A percentile compares a stretch with the other conserved stretches of the same genome.
phyloP scores from a whole-genome alignment of 2,329 filamentous ascomycete species.

The Colletotrichum nymphaeae region DNA sequence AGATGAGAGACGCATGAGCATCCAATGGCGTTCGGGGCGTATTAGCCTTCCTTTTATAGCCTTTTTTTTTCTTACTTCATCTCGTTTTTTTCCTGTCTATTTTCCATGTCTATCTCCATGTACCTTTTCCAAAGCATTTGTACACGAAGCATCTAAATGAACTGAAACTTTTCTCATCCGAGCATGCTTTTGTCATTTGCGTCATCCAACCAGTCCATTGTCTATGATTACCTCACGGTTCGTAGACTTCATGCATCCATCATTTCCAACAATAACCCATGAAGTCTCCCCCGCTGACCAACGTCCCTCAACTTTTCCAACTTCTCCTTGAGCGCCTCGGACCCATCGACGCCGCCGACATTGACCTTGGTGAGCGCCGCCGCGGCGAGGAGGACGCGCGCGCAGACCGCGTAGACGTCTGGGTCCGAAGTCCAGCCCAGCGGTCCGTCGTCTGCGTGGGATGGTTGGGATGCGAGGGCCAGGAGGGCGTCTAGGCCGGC shows the following conservation, averaged over 20 bases:
- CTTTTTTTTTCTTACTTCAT: not conserved
- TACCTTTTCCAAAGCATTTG: not conserved
- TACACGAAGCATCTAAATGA: slow-evolving; percentile 11
- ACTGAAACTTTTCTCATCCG: not conserved
- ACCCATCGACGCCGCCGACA: not conserved
- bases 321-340: not conserved
- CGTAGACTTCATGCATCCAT: not conserved
- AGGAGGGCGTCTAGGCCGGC: slow-evolving; percentile 60
- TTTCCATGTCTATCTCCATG: not conserved
- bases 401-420: slow-evolving; percentile 72
- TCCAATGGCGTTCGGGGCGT: slow-evolving; percentile 28
- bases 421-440: slow-evolving; percentile 79
- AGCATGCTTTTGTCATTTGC: not conserved
- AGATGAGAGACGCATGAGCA: slow-evolving; percentile 4
- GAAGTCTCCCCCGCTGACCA: slow-evolving; percentile 25
- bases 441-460: slow-evolving; percentile 65
- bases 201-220: not conserved
- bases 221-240: no score
- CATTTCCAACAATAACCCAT: slow-evolving; percentile 36
- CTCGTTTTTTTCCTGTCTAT: no score
- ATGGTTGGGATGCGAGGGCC: slow-evolving; percentile 37
- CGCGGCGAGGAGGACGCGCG: slow-evolving; percentile 56
- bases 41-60: slow-evolving; percentile 5
- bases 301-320: slow-evolving; percentile 20
- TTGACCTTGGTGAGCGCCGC: slow-evolving; percentile 43